These are phyloP conservation scores for Staphylotrichum tortipilum DNA, from an alignment of 495 filamentous ascomycete species.

Conservation along the genomic window DNA sequence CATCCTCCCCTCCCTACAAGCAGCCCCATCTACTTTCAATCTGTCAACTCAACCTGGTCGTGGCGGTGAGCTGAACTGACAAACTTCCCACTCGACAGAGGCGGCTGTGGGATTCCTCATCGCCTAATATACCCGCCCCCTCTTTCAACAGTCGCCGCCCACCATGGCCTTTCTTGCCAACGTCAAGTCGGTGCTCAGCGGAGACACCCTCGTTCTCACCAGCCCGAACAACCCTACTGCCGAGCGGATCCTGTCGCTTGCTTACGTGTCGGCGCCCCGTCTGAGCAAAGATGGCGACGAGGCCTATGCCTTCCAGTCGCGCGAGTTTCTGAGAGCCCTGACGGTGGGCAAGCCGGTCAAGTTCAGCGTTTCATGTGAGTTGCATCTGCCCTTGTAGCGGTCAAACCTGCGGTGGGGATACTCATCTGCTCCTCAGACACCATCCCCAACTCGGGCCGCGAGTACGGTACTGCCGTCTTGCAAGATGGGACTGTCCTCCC, in stretches of 20 bases:
- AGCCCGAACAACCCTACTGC: conserved; percentile 61
- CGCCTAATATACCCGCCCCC: neutral
- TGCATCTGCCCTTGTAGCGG: too few species aligned
- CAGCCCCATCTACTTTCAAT: too few species aligned
- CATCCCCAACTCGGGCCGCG: conserved; percentile 73
- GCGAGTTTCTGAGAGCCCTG: conserved; percentile 77
- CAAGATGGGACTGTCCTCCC: conserved; percentile 66
- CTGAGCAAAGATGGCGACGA: conserved; percentile 85
- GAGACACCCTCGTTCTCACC: conserved; percentile 79
- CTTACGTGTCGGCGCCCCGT: conserved; percentile 82
- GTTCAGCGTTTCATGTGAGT: conserved; percentile 64
- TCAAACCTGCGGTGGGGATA: too few species aligned
- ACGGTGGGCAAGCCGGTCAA: conserved; percentile 79
- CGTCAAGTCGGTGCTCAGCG: conserved; percentile 88
- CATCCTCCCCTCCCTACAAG: too few species aligned
- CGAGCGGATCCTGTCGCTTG: conserved; percentile 79
- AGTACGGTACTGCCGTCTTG: conserved; percentile 74
- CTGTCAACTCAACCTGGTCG: too few species aligned
- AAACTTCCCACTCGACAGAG: neutral
- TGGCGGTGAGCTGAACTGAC: neutral
- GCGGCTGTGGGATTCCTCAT: neutral
- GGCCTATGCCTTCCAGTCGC: conserved; percentile 82
- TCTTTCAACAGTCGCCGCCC: too few species aligned
- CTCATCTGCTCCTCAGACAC: conserved; percentile 38
- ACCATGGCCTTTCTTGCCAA: conserved; percentile 51